Conservation (phyloP, 805 yeast species). For the Barnettozyma populi region DNA sequence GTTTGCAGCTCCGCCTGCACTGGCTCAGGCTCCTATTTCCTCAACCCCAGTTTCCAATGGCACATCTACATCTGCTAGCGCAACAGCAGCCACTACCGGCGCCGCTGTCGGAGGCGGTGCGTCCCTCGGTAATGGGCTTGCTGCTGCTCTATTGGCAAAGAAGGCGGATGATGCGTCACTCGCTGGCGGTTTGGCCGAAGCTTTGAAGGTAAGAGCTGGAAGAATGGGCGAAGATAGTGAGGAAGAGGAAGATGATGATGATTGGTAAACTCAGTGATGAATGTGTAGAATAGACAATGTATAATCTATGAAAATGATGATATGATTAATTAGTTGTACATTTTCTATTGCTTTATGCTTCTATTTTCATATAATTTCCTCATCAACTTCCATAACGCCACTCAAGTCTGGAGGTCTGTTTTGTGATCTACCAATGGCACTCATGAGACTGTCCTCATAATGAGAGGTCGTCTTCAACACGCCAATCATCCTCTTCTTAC, state of each 20-base stretch:
- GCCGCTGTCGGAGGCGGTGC: constrained; percentile 7
- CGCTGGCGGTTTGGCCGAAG: constrained; percentile 88
- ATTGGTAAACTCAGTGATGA: constrained; percentile 83
- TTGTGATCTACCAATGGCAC: constrained; percentile 12
- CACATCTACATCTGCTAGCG: constrained; percentile 8
- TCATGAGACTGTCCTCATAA: constrained; percentile 39
- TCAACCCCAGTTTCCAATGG: constrained; percentile 32
- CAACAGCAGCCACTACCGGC: constrained; percentile 15
- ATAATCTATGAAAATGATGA: not conserved
- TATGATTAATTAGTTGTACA: not conserved
- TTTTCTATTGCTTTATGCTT: not conserved
- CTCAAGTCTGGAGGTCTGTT: constrained; percentile 39
- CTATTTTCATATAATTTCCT: not conserved
- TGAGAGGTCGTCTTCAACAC: constrained; percentile 64
- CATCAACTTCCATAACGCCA: constrained; percentile 38
- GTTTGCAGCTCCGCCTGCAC: constrained; percentile 34
- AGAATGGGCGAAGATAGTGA: constrained; percentile 54
- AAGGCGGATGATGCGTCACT: constrained; percentile 53
- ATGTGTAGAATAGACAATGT: constrained; percentile 30
- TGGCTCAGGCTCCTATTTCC: constrained; percentile 33
- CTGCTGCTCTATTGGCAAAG: constrained; percentile 62
- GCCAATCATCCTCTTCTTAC: constrained; percentile 74
- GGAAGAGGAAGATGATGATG: constrained; percentile 69
- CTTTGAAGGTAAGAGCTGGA: constrained; percentile 74
- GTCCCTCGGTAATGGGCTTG: constrained; percentile 48